phyloP scores from a whole-genome alignment of 345 rosid species.

The Ailanthus altissimus region DNA sequence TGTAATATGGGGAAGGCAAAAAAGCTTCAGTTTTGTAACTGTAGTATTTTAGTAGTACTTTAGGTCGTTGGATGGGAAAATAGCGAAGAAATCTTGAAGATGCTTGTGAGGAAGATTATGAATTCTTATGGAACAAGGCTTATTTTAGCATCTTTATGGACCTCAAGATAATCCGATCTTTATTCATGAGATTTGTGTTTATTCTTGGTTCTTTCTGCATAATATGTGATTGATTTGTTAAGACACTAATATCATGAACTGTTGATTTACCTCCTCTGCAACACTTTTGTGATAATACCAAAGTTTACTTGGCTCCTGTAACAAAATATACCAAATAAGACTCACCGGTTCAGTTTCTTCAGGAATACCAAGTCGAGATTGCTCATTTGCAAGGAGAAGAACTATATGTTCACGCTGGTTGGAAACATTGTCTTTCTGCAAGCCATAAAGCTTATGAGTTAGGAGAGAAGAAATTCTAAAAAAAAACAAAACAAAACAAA shows the following conservation, averaged over 20 bases:
- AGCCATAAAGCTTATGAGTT: slow-evolving; percentile 15
- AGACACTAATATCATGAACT: background rate
- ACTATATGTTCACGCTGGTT: slow-evolving; percentile 95
- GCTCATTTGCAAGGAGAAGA: slow-evolving; percentile 93
- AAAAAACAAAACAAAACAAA: background rate
- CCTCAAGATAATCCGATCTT: background rate
- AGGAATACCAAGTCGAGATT: slow-evolving; percentile 74
- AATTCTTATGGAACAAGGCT: background rate
- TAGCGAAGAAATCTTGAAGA: background rate
- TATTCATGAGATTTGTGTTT: background rate
- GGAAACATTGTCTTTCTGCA: slow-evolving; percentile 89
- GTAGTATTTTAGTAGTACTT: background rate
- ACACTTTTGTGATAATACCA: background rate
- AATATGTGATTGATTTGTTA: background rate
- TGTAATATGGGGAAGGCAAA: background rate
- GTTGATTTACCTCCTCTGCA: background rate
- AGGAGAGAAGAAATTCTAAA: background rate
- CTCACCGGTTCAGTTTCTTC: slow-evolving; percentile 77
- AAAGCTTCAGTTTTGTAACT: background rate
- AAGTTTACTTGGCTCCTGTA: background rate
- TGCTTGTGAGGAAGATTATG: background rate
- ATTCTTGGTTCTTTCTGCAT: background rate
- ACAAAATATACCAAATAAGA: slow-evolving; percentile 13
- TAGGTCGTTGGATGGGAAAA: background rate
- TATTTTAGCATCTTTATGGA: background rate